Evolutionary conservation across 1,139 yeast genomes (phyloP).

Genomic region (Kurtzmaniella quercitrusa): DNA sequence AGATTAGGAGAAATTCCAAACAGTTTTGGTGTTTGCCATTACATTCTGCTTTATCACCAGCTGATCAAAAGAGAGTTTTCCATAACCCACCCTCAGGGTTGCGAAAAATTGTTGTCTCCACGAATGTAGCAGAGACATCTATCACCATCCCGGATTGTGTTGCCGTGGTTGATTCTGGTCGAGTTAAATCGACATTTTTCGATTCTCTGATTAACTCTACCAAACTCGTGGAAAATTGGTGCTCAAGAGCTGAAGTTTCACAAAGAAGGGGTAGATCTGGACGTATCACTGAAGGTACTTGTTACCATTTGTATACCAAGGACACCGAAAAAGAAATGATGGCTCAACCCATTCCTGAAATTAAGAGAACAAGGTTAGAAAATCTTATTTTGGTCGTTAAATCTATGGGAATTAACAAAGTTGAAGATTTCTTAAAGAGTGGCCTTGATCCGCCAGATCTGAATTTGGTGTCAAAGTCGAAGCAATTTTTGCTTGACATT

Average conservation of each 20-base stretch:
- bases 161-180: conserved; percentile 84
- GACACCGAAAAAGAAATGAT: conserved; percentile 59
- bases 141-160: conserved; percentile 93
- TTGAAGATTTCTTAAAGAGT: conserved; percentile 58
- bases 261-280: conserved; percentile 99
- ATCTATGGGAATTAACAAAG: conserved; percentile 80
- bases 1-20: conserved; percentile 18
- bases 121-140: conserved; percentile 86
- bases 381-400: conserved; percentile 79
- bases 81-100: conserved; percentile 35
- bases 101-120: conserved; percentile 83
- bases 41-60: conserved; percentile 81
- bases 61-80: conserved; percentile 79
- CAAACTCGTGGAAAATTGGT: conserved; percentile 75
- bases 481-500: conserved; percentile 54
- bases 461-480: conserved; percentile 59
- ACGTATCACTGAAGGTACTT: conserved; percentile 78
- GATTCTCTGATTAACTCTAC: conserved; percentile 67
- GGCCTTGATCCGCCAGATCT: conserved; percentile 82
- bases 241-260: conserved; percentile 84
- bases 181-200: conserved; percentile 73
- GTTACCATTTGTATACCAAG: conserved; percentile 75
- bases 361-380: conserved; percentile 76
- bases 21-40: conserved; percentile 59
- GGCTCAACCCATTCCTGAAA: conserved; percentile 82